Evolutionary conservation across 75 land plant genomes (phyloP).

Genomic region (Selaginella moellendorffii): DNA sequence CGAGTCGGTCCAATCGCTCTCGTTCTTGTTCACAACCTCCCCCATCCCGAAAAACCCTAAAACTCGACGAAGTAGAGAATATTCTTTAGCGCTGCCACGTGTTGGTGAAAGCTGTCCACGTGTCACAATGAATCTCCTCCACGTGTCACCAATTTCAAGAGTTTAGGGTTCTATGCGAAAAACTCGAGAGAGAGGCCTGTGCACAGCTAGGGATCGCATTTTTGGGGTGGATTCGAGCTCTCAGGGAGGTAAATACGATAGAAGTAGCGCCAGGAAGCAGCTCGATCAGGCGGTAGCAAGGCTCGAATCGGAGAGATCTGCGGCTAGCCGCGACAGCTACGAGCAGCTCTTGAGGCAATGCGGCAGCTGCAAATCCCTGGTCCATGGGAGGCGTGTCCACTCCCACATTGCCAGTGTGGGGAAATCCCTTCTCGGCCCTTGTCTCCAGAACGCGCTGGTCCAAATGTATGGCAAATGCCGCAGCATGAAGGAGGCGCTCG

Average conservation of each 20-base stretch:
- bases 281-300: not conserved
- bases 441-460: not conserved
- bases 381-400: not conserved
- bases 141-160: too few species aligned
- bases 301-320: not conserved
- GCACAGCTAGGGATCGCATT: too few species aligned
- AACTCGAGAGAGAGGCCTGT: too few species aligned
- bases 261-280: too few species aligned
- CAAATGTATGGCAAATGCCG: constrained; percentile 4
- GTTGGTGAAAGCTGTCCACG: too few species aligned
- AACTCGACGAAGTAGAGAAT: not conserved
- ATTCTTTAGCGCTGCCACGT: too few species aligned
- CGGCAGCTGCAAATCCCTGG: not conserved
- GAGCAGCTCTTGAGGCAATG: not conserved
- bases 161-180: too few species aligned
- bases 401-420: not conserved
- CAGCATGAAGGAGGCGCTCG: not conserved
- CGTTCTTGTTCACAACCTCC: not conserved
- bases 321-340: not conserved
- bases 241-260: too few species aligned
- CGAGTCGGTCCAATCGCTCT: not conserved
- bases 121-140: too few species aligned
- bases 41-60: not conserved
- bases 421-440: not conserved
- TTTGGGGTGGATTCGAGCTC: too few species aligned